Evolutionary conservation across 345 rosid genomes (phyloP), one percentile per base, ranked within the genome.

Genomic region (Excoecaria agallocha): DNA sequence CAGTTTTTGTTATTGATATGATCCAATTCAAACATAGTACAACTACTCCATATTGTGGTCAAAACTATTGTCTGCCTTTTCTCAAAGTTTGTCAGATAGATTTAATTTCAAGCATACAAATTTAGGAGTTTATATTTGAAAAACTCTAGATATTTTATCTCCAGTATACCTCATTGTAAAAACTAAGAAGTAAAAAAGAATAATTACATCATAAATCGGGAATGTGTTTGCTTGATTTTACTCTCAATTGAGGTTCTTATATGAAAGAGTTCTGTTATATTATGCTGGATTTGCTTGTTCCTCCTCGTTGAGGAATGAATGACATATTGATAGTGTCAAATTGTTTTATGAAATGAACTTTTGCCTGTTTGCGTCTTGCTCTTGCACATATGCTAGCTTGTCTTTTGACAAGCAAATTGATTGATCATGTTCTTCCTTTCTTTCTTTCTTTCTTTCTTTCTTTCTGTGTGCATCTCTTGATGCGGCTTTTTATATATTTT

Each of bases 121-220:
- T 51, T 30, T 51, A 52, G 30, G 72, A 51, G 72, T 35, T 68
- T 30, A 6, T 68, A 11, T 68, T 2, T 50, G 12, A 68, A 68
- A 68, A 57, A 68, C 12, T 48, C n/a, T 41, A 16, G 11, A 52
- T 30, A 30, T 30, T 30, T 30, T 0, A 30, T 30, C 30, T 30
- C 30, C 24, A 25, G 3, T 48, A 68, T 50, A 68, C 58, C 41
- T 10, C 0, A 25, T 49, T 11, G 5, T 52, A 50, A 50, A 5
- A 20, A 8, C 4, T 17, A 9, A 64, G n/a, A 41, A 11, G 30
- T 30, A 30, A 30, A 61, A 61, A 30, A 22, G 17, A 45, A 64
- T n/a, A 25, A 41, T 64, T n/a, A 9, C 25, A 12, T 55, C n/a
- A 25, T n/a, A n/a, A n/a, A n/a, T n/a, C n/a, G n/a, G n/a, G n/a